Base-by-base conservation (phyloP, 371 early-diverging fungal species). In the Fennellomyces sp. region DNA sequence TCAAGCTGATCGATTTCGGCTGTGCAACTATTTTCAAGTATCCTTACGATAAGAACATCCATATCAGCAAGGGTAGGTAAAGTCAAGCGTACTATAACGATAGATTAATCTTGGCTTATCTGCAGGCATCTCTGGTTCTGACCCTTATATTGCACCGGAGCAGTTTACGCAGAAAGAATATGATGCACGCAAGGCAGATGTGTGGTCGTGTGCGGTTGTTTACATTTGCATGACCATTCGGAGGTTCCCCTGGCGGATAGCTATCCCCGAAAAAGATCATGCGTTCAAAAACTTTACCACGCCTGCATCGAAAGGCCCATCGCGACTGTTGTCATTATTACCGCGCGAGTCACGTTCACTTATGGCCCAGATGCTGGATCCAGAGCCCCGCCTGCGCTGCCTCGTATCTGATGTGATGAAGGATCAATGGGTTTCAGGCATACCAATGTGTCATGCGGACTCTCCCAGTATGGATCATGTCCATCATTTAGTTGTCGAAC, bases 1-100 rank as follows among this genome's bases (percentile, higher is more conserved):
- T 96, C 61, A 96, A 96, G 68, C 85, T 95, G 48, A 91, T 92
- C 25, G 97, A 97, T 70, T 96, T 96, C 83, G 96, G 97, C n/a
- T 90, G 88, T 36, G 89, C 95, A 17, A 83, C 84, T 8, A 90
- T 93, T 13, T 87, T 83, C 65, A 80, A 85, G 54, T 80, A 84
- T 41, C 88, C 89, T 1, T 90, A 86, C 66, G 83, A 85, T 56
- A 67, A 66, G 7, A 52, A 64, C 12, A 45, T 53, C 3, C 68
- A 66, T 21, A 15, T 52, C 25, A 68, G 68, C 39, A 63, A 61
- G 65, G 75, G 70, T 68, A 59, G 53, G 12, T n/a, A n/a, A n/a
- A n/a, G n/a, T n/a, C n/a, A n/a, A n/a, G n/a, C n/a, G n/a, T n/a
- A n/a, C n/a, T n/a, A n/a, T n/a, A n/a, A n/a, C n/a, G n/a, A n/a